phyloP scores from a whole-genome alignment of 768 basidiomycete species.

The Amanita pallidorosea region DNA sequence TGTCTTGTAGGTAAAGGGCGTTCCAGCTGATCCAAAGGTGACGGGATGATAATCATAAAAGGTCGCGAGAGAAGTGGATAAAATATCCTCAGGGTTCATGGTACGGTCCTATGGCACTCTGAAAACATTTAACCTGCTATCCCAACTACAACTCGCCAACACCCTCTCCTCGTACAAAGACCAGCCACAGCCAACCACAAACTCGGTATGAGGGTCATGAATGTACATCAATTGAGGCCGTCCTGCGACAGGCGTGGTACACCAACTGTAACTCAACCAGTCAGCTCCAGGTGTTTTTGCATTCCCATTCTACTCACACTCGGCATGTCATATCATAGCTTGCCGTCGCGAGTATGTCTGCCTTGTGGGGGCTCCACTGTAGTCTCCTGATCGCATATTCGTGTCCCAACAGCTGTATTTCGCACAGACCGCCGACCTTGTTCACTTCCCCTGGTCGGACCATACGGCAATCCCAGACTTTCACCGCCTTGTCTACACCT shows the following conservation, averaged over 20 bases:
- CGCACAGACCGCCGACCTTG: constrained; percentile 63
- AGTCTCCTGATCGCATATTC: constrained; percentile 87
- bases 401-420: constrained; percentile 66
- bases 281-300: not conserved
- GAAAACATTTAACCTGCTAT: constrained; percentile 73
- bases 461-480: constrained; percentile 87
- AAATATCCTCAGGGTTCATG: constrained; percentile 50
- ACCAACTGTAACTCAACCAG: constrained; percentile 45
- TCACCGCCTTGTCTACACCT: constrained; percentile 67
- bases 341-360: constrained; percentile 53
- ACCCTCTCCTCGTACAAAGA: constrained; percentile 85
- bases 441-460: constrained; percentile 42
- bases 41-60: constrained; percentile 57
- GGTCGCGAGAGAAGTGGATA: constrained; percentile 50
- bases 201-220: constrained; percentile 88
- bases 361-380: constrained; percentile 78
- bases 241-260: constrained; percentile 41
- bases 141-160: constrained; percentile 89
- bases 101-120: constrained; percentile 25
- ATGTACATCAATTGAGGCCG: constrained; percentile 51
- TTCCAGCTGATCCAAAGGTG: constrained; percentile 44
- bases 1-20: constrained; percentile 35
- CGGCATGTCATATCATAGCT: constrained; percentile 96
- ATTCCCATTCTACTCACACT: constrained; percentile 43
- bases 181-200: constrained; percentile 88